Evolutionary conservation across 768 basidiomycete genomes (phyloP).

Genomic region (Pisolithus albus): DNA sequence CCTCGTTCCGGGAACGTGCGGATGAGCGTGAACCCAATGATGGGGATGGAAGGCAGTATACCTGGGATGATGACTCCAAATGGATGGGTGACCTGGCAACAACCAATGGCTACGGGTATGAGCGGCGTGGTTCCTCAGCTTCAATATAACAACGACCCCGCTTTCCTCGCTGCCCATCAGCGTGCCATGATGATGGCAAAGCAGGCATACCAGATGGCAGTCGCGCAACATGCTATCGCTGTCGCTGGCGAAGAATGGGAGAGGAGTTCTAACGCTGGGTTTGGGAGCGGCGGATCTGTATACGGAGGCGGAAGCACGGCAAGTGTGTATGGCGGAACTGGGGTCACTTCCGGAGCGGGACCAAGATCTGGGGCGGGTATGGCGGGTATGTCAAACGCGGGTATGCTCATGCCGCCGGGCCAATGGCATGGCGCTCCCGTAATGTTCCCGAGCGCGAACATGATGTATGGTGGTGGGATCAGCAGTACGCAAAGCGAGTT

Average conservation of each 20-base stretch:
- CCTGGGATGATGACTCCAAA: conserved; percentile 23
- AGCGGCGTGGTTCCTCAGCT: conserved; percentile 30
- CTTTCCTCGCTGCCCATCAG: conserved; percentile 69
- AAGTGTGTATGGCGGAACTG: conserved; percentile 40
- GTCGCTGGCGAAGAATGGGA: conserved; percentile 92
- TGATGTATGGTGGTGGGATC: conserved; percentile 49
- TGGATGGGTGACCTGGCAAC: conserved; percentile 29
- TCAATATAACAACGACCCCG: conserved; percentile 44
- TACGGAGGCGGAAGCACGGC: conserved; percentile 35
- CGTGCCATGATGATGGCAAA: conserved; percentile 84
- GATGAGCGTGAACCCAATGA: conserved; percentile 32
- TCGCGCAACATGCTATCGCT: conserved; percentile 86
- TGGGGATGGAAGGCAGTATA: conserved; percentile 25
- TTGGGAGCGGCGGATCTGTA: conserved; percentile 30
- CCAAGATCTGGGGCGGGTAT: conserved; percentile 14
- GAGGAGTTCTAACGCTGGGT: conserved; percentile 55
- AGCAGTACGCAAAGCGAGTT: conserved; percentile 57
- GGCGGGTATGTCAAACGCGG: conserved; percentile 33
- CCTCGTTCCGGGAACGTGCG: conserved; percentile 14
- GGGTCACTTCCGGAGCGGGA: conserved; percentile 25
- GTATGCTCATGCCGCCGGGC: conserved; percentile 31
- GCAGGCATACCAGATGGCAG: conserved; percentile 84
- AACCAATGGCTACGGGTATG: conserved; percentile 21
- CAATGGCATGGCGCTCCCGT: conserved; percentile 41
- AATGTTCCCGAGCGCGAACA: conserved; percentile 45